Evolutionary conservation across 1,284 basidiomycete genomes (phyloP), one percentile per base, ranked within the genome.

Genomic region (Pseudozyma pruni): DNA sequence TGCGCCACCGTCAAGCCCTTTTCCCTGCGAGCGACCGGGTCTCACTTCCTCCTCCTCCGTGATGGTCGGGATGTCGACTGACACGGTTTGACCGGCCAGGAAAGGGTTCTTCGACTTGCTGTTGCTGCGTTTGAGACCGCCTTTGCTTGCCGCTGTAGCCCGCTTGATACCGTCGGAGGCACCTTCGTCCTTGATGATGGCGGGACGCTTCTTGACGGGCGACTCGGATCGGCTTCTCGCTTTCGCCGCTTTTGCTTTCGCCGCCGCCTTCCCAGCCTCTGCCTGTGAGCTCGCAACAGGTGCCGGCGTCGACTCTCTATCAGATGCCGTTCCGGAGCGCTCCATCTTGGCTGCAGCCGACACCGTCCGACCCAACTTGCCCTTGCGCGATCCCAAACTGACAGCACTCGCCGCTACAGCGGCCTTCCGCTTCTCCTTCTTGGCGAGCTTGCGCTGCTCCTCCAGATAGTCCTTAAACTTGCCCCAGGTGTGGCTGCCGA

Each of bases 311-410:
- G 53, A 56, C 7, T 44, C 43, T 8, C 25, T 19, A 9, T 49
- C 57, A 34, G 52, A 48, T 6, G 8, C 29, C 1, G 22, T 37
- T 10, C 58, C 50, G n/a, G 48, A 41, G 2, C 66, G 38, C 19
- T 69, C 66, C 59, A 69, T 55, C 35, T 69, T 63, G 17, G 66
- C 59, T 11, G 66, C 55, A 4, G 66, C 66, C 23, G 59, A 63
- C 20, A 69, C 41, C 9, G 59, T 63, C 22, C 66, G 34, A 4
- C 54, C 55, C 38, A 69, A 11, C 22, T 47, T 48, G 32, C 66
- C 59, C 44, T 69, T 69, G 11, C 66, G 43, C 20, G 33, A 27
- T 14, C 45, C 64, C 9, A 61, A 25, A 23, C 16, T 39, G 10
- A 38, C 41, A 6, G 49, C 29, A 1, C 45, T 44, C 8, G 49